These are phyloP conservation scores for Metschnikowia chrysomelidarum DNA, from an alignment of 805 yeast genomes.

Conservation along the genomic window DNA sequence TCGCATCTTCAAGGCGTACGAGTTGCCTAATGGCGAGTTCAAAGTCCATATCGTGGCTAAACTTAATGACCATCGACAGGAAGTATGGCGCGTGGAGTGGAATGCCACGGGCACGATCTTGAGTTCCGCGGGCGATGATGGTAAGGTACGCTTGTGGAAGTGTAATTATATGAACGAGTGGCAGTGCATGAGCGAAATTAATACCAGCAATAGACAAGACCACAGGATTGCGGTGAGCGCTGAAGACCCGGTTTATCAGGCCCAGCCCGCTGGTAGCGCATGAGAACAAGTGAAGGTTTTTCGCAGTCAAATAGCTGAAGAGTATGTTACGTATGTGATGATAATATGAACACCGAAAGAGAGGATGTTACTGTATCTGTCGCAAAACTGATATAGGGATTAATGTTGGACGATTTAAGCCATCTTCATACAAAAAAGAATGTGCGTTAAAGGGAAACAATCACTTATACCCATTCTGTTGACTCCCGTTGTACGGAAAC, in stretches of 20 bases:
- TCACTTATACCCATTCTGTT: too few relatives aligned
- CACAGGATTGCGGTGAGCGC: conserved; percentile 7
- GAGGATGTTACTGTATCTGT: too few relatives aligned
- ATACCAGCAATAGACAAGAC: conserved; percentile 21
- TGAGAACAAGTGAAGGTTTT: not conserved
- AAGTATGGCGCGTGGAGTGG: conserved; percentile 97
- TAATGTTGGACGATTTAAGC: too few relatives aligned
- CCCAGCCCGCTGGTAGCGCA: not conserved
- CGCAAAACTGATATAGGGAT: too few relatives aligned
- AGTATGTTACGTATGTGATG: too few relatives aligned
- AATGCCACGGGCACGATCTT: conserved; percentile 89
- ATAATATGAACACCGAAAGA: too few relatives aligned
- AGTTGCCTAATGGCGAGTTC: conserved; percentile 30
- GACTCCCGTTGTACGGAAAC: too few relatives aligned
- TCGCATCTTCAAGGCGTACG: conserved; percentile 74
- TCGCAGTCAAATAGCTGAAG: not conserved
- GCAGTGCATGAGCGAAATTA: conserved; percentile 81
- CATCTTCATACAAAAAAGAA: too few relatives aligned
- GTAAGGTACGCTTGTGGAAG: conserved; percentile 89
- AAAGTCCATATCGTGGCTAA: conserved; percentile 62
- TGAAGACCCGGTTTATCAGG: conserved; percentile 8
- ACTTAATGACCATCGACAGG: conserved; percentile 75
- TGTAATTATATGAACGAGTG: conserved; percentile 80
- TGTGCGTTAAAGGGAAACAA: too few relatives aligned
- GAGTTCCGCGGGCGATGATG: conserved; percentile 95